These are phyloP conservation scores for Pythium phragmitis DNA, from an alignment of 352 stramenopile genomes.

Conservation along the genomic window DNA sequence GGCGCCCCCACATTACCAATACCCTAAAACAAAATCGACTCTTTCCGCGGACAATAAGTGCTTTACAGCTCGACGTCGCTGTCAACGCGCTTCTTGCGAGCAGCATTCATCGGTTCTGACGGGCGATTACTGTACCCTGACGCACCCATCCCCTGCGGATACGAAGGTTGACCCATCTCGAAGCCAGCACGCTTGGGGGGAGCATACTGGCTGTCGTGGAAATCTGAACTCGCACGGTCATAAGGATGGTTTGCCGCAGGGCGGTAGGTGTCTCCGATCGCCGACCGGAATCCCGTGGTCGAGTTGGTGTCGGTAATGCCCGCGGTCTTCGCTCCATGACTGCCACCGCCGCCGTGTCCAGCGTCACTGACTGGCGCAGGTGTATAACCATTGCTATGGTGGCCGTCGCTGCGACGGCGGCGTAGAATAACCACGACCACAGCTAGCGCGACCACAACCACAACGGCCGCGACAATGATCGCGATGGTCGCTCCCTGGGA, in stretches of 20 bases:
- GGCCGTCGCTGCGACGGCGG: slow-evolving; percentile 31
- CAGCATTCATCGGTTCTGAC: slow-evolving; percentile 2
- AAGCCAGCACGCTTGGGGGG: slow-evolving; percentile 7
- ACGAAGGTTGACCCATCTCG: not conserved
- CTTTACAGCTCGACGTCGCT: slow-evolving; percentile 61
- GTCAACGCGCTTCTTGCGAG: slow-evolving; percentile 44
- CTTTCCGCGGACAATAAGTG: not conserved
- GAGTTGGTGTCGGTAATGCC: slow-evolving; percentile 27
- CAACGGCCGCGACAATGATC: slow-evolving; percentile 56
- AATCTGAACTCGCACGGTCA: not conserved
- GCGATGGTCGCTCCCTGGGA: slow-evolving; percentile 48
- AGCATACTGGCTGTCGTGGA: slow-evolving; percentile 13
- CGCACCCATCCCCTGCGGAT: not conserved
- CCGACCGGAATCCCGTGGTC: slow-evolving; percentile 32
- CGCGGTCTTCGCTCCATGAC: slow-evolving; percentile 12
- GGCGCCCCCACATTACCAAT: not conserved
- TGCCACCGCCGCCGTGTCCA: not conserved
- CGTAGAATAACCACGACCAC: slow-evolving; percentile 42
- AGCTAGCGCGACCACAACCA: slow-evolving; percentile 46
- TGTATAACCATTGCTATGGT: slow-evolving; percentile 34
- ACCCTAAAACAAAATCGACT: not conserved
- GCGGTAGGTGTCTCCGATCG: slow-evolving; percentile 20
- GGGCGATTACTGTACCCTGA: slow-evolving; percentile 13
- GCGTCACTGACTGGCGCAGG: slow-evolving; percentile 46
- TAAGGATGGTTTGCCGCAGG: not conserved